phyloP scores from a whole-genome alignment of 2,329 filamentous ascomycete genomes.

The Chaetomiaceae sp. region DNA sequence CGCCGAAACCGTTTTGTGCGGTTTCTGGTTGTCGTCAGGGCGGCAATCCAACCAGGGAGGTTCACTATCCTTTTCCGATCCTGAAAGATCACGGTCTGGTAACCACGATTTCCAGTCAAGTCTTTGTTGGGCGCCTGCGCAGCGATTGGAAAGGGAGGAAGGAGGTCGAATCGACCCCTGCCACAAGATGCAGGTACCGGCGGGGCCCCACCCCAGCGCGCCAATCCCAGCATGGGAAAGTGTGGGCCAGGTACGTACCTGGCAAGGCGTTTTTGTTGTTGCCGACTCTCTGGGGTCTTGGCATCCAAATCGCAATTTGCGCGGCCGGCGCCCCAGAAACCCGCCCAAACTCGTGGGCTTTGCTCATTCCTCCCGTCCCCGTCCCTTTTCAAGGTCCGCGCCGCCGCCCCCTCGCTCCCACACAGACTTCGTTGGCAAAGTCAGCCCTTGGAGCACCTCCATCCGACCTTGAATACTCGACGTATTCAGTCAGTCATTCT shows the following conservation, averaged over 20 bases:
- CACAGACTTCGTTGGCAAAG: conserved; percentile 56
- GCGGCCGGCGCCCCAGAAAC: conserved; percentile 1
- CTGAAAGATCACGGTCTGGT: not conserved
- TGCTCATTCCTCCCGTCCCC: conserved; percentile 18
- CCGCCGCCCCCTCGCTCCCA: conserved; percentile 22
- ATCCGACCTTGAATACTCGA: conserved; percentile 32
- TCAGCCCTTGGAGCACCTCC: conserved; percentile 31
- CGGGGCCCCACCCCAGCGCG: conserved; percentile 13
- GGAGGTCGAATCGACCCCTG: conserved; percentile 9
- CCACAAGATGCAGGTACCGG: conserved; percentile 23
- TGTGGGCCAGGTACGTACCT: conserved; percentile 4
- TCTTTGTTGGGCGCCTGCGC: not conserved
- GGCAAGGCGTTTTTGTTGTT: conserved; percentile 11
- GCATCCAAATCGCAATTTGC: conserved; percentile 24
- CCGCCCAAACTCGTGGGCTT: conserved; percentile 20
- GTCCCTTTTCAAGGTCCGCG: conserved; percentile 19
- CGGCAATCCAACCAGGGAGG: not conserved
- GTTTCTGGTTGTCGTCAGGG: not conserved
- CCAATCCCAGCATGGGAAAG: conserved; percentile 20
- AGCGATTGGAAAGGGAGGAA: conserved; percentile 3
- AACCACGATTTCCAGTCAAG: not conserved
- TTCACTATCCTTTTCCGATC: too few relatives aligned
- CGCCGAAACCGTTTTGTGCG: conserved; percentile 2
- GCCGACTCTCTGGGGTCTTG: conserved; percentile 16
- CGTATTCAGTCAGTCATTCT: conserved; percentile 32